Percentiles rank a stretch among this genome's conserved stretches.
phyloP scores from a whole-genome alignment of 768 basidiomycete genomes.

The Cantharellus anzutake region DNA sequence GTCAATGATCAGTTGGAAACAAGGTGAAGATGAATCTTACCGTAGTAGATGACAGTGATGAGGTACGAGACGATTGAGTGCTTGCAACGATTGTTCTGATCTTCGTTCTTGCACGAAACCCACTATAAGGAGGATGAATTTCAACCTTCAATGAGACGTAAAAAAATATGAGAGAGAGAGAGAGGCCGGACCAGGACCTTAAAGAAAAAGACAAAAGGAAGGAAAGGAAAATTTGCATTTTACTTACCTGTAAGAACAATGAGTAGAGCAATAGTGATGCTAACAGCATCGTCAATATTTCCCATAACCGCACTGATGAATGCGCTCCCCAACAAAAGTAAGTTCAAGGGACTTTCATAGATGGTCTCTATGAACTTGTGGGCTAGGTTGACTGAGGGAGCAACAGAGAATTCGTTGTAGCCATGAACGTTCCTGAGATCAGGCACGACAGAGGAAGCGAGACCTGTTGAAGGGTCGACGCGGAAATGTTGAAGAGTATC shows the following conservation, averaged over 20 bases:
- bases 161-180: neutral
- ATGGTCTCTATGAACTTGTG: slow-evolving; percentile 90
- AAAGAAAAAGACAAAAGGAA: neutral
- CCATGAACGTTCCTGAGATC: slow-evolving; percentile 49
- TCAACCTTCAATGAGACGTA: neutral
- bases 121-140: slow-evolving; percentile 24
- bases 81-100: slow-evolving; percentile 87
- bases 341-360: slow-evolving; percentile 84
- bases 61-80: slow-evolving; percentile 89
- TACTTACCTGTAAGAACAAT: slow-evolving; percentile 79
- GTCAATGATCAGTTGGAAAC: slow-evolving; percentile 6
- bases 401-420: slow-evolving; percentile 88
- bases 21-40: slow-evolving; percentile 11
- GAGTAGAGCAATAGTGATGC: slow-evolving; percentile 77
- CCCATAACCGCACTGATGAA: slow-evolving; percentile 81
- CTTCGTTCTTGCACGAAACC: slow-evolving; percentile 92
- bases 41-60: slow-evolving; percentile 89
- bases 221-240: neutral
- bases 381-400: slow-evolving; percentile 55
- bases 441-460: slow-evolving; percentile 42
- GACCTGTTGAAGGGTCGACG: slow-evolving; percentile 40
- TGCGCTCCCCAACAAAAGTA: slow-evolving; percentile 81
- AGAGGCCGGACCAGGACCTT: neutral
- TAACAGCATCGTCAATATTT: slow-evolving; percentile 87
- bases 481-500: slow-evolving; percentile 56